phyloP scores from a whole-genome alignment of 257 asterid genomes.

The Solanum ahanhuiri region DNA sequence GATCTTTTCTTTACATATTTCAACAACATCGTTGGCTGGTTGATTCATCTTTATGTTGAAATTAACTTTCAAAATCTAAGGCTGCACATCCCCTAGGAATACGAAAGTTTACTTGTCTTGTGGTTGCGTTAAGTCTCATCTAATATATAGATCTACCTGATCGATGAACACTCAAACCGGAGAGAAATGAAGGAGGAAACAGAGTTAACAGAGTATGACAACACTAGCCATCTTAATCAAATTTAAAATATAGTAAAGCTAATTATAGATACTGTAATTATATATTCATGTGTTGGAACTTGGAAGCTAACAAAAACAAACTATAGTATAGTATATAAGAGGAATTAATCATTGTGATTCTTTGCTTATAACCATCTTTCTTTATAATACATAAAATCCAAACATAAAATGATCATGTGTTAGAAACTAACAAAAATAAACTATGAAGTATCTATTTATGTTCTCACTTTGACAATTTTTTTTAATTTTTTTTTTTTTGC shows the following conservation, averaged over 20 bases:
- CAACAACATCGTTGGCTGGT: neutral
- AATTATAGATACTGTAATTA: neutral
- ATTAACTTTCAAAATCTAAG: neutral
- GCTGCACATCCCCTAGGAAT: neutral
- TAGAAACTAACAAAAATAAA: neutral
- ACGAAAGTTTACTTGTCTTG: neutral
- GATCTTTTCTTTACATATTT: neutral
- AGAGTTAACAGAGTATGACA: neutral
- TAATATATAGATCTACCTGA: neutral
- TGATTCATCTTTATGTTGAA: neutral
- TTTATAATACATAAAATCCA: neutral
- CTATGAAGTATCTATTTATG: neutral
- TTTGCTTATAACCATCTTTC: neutral
- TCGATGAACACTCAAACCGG: neutral
- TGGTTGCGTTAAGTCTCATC: neutral
- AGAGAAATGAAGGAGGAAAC: neutral
- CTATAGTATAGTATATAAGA: neutral
- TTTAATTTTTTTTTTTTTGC: neutral
- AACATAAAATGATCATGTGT: neutral
- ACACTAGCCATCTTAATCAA: neutral
- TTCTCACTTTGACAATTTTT: neutral
- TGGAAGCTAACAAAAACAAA: neutral
- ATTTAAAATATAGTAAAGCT: neutral
- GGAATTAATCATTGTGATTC: neutral
- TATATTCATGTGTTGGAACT: neutral